Percentiles rank a stretch among this genome's conserved stretches.
Evolutionary conservation across 2,329 filamentous ascomycete genomes (phyloP).

Genomic region (Xenoacremonium recifei): DNA sequence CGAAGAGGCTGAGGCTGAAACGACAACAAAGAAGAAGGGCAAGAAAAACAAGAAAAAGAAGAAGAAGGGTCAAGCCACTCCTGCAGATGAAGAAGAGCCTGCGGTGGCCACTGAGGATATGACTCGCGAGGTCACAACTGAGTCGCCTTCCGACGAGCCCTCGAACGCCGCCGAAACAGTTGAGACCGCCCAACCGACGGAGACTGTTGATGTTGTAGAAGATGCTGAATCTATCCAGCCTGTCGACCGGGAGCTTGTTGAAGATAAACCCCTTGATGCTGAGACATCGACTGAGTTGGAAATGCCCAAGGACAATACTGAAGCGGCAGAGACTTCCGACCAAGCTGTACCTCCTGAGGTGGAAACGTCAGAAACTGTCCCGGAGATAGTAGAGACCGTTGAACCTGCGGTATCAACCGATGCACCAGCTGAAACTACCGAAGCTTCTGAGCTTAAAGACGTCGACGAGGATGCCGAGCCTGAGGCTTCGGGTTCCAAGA

Average conservation of each 20-base stretch:
- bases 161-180: too few species aligned
- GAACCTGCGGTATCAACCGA: not conserved
- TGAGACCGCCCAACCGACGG: not conserved
- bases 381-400: not conserved
- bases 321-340: not conserved
- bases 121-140: not conserved
- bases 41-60: not conserved
- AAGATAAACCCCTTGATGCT: not conserved
- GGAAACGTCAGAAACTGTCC: not conserved
- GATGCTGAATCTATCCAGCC: not conserved
- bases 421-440: not conserved
- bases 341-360: not conserved
- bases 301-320: not conserved
- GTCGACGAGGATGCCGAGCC: too few species aligned
- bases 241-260: too few species aligned
- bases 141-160: not conserved
- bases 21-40: not conserved
- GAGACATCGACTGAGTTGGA: not conserved
- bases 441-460: too few species aligned
- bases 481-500: not conserved
- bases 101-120: not conserved
- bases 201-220: not conserved
- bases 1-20: not conserved
- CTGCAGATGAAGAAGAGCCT: slow-evolving; percentile 4
- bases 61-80: not conserved